Evolutionary conservation across 2,329 filamentous ascomycete genomes (phyloP), one percentile per base, ranked within the genome.

Genomic region (Penicillium digitatum): DNA sequence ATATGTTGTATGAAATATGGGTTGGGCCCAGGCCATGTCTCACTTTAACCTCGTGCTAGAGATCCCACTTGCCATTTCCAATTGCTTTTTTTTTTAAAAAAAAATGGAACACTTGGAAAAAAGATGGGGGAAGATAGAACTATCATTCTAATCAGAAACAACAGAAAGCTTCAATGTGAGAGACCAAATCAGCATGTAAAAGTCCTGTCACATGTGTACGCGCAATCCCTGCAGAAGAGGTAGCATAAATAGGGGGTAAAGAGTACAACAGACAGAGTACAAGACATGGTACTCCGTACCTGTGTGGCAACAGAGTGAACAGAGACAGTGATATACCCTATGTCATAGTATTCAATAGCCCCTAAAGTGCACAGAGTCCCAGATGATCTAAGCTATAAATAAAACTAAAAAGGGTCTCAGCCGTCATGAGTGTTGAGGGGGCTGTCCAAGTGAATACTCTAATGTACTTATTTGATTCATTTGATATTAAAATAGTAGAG

Each of bases 321-420:
- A n/a, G 6, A 43, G n/a, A 43, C 1, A 5, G 24, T 18, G 12
- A 22, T n/a, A 26, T 24, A n/a, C 37, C 20, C 37, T 12, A 24
- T 24, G 27, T 22, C n/a, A 26, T 24, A 22, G 9, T n/a, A 16
- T 46, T 5, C 11, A 48, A 48, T 27, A 22, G 26, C 12, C 27
- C 26, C 35, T 16, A 42, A 39, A 42, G 20, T 42, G 22, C 16
- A 26, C 5, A 45, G 11, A 26, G 16, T 24, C 22, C 43, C 48
- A 32, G 52, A 38, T 34, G 32, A 42, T 48, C 44, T 24, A 34
- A 31, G 32, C 52, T 45, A 54, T 49, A 54, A 54, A 54, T 50
- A 50, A 54, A 51, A 48, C 27, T 42, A 39, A 35, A 49, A 42
- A 34, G 27, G 26, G 26, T 39, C 27, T 52, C 16, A 12, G 24